phyloP scores from a whole-genome alignment of 2,329 filamentous ascomycete species.

The Beauveria bassiana region DNA sequence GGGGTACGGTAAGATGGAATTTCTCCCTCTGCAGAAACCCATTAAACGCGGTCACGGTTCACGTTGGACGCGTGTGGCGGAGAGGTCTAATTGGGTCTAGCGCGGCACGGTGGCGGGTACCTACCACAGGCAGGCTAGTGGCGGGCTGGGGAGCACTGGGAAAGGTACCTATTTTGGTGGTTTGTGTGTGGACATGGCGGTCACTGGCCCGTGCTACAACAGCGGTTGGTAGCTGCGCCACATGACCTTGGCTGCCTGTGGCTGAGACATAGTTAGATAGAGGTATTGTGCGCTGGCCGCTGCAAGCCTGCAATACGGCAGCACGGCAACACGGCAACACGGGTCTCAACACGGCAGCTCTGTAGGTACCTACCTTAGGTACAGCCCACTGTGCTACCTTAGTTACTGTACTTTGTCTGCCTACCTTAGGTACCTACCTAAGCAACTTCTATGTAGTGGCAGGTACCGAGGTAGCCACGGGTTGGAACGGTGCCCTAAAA shows the following conservation, averaged over 20 bases:
- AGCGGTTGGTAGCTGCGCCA: not conserved
- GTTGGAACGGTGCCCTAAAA: no score
- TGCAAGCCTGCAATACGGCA: not conserved
- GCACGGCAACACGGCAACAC: no score
- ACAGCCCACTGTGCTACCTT: no score
- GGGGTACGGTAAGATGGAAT: constrained; percentile 4
- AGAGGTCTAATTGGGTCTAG: not conserved
- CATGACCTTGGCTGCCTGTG: not conserved
- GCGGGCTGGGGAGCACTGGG: not conserved
- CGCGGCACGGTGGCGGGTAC: not conserved
- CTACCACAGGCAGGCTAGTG: not conserved
- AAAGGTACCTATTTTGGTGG: not conserved
- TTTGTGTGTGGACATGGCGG: not conserved
- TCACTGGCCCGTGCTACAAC: not conserved
- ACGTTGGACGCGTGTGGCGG: constrained; percentile 14
- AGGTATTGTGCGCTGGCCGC: not conserved
- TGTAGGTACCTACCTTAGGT: no score
- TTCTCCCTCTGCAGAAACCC: constrained; percentile 6
- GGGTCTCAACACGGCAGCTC: no score
- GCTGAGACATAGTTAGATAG: not conserved
- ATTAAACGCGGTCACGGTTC: constrained; percentile 16
- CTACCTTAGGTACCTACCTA: no score
- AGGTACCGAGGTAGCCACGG: no score
- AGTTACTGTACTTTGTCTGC: no score
- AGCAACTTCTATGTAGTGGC: no score